phyloP scores from a whole-genome alignment of 768 basidiomycete species.

The Heimioporus sp. region DNA sequence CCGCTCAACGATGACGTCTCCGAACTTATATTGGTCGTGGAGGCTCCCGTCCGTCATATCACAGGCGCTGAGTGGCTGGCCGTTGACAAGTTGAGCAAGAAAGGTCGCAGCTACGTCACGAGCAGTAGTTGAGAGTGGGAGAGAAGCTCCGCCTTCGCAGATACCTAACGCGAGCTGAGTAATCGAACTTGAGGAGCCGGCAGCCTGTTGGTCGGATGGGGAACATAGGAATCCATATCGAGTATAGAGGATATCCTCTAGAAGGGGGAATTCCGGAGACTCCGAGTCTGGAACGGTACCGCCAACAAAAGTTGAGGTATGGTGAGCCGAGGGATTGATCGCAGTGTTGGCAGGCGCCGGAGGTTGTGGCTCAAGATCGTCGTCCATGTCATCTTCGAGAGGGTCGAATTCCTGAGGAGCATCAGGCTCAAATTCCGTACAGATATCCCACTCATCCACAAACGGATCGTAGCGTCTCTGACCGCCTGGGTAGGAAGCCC shows the following conservation, averaged over 20 bases:
- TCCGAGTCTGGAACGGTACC: background rate
- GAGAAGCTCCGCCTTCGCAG: background rate
- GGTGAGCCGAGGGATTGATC: too few species aligned
- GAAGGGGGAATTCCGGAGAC: background rate
- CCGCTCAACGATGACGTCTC: background rate
- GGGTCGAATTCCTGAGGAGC: background rate
- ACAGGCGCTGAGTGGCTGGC: background rate
- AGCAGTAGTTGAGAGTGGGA: background rate
- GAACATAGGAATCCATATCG: conserved; percentile 1
- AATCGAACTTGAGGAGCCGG: background rate
- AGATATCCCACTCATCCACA: background rate
- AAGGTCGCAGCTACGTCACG: background rate
- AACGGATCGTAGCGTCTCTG: too few species aligned
- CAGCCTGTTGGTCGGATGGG: background rate
- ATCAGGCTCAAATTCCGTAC: background rate
- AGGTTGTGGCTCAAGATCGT: too few species aligned
- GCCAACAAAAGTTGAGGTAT: too few species aligned
- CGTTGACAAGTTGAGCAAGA: background rate
- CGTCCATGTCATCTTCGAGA: too few species aligned
- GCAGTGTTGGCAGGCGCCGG: too few species aligned
- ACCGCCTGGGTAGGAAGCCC: background rate
- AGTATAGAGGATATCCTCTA: background rate
- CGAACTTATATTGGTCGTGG: background rate
- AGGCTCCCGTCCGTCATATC: background rate
- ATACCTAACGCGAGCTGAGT: background rate